Evolutionary conservation across 208 protist species (phyloP).

Genomic region (Angomonas ambiguus): DNA sequence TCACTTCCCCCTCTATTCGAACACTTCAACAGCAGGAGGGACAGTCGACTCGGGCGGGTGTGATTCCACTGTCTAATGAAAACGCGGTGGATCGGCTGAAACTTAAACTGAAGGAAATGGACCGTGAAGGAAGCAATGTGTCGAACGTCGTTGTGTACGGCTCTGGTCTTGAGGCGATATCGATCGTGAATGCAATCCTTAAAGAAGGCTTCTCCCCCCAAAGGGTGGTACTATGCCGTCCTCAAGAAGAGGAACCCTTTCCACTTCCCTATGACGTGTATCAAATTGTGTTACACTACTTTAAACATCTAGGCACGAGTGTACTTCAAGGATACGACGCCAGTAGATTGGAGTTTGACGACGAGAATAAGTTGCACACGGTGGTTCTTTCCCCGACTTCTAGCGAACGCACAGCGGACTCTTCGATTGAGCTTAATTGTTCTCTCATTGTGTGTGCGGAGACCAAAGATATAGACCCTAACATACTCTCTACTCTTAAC

Average conservation of each 20-base stretch:
- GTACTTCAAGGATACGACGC: slow-evolving; percentile 76
- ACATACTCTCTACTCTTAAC: slow-evolving; percentile 84
- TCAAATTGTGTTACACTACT: slow-evolving; percentile 51
- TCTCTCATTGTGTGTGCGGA: slow-evolving; percentile 80
- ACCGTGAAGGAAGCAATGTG: slow-evolving; percentile 52
- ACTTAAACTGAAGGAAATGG: slow-evolving; percentile 56
- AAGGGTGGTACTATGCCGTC: slow-evolving; percentile 71
- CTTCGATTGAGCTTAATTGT: slow-evolving; percentile 80
- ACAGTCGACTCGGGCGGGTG: slow-evolving; percentile 32
- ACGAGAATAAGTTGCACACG: slow-evolving; percentile 64
- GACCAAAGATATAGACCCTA: slow-evolving; percentile 88
- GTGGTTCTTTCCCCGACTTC: slow-evolving; percentile 64
- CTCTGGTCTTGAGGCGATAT: slow-evolving; percentile 73
- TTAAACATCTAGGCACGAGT: slow-evolving; percentile 72
- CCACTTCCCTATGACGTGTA: slow-evolving; percentile 44
- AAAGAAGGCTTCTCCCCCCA: slow-evolving; percentile 68
- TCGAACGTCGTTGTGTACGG: slow-evolving; percentile 87
- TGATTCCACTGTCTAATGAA: slow-evolving; percentile 58
- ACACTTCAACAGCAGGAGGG: slow-evolving; percentile 59
- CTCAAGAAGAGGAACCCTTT: slow-evolving; percentile 25
- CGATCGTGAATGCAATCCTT: slow-evolving; percentile 57
- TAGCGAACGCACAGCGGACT: slow-evolving; percentile 33
- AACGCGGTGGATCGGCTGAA: slow-evolving; percentile 47
- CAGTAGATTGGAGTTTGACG: slow-evolving; percentile 80
- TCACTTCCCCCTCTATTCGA: slow-evolving; percentile 53